Evolutionary conservation across 176 grass and related monocot genomes (phyloP), one percentile per base, ranked within the genome.

Genomic region (Rhynchospora tenuis): DNA sequence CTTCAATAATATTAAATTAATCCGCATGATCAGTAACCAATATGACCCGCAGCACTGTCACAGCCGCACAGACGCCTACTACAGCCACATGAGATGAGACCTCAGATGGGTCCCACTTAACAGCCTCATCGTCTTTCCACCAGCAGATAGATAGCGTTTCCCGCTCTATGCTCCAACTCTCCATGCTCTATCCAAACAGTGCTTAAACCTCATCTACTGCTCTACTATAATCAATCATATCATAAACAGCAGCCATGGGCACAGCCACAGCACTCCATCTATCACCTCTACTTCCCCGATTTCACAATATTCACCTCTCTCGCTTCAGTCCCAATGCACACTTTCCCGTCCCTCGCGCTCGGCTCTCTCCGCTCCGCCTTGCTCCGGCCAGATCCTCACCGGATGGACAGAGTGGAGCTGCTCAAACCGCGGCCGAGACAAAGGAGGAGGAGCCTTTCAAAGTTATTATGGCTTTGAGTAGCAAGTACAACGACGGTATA

Each of bases 401-500:
- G 8, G 83, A 93, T n/a, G 68, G 31, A 1, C 81, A 81, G 2
- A 10, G 47, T 27, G 1, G 85, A 48, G 51, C 64, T 4, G 47
- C 57, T n/a, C n/a, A n/a, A n/a, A 38, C 46, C 85, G 22, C 79
- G 19, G 68, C 55, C 33, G 73, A 66, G 79, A 77, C 55, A 29
- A 85, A 89, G 68, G 78, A 91, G 63, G 90, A 91, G 43, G 46
- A 81, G 15, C 1, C 85, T 3, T 94, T 90, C 63, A 31, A 58
- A 16, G 81, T 98, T 24, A 85, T 98, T 17, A 85, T 81, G 15
- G 22, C 64, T 55, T 79, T 86, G 33, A 86, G 77, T 31, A 93
- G 83, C 79, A 55, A 84, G 10, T 92, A 90, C 90, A 98, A 94
- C 56, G 90, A 98, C 23, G 70, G 91, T 44, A 93, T 93, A 22